These are phyloP conservation scores for Colletotrichum euphorbiae DNA, from an alignment of 2,329 filamentous ascomycete species.

Conservation along the genomic window DNA sequence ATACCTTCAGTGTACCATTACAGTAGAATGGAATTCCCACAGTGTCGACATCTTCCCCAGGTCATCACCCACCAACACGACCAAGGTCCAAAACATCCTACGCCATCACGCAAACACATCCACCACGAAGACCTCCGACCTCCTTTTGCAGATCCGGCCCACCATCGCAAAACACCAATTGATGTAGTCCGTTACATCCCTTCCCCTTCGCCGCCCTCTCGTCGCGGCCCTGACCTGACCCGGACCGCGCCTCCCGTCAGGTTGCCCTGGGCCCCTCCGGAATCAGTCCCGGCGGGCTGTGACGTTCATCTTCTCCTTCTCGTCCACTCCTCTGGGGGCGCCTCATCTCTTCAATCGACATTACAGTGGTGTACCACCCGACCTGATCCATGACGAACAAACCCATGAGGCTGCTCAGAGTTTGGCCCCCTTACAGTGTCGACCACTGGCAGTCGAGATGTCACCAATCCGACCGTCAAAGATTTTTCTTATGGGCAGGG, in stretches of 20 bases:
- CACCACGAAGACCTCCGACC: constrained; percentile 10
- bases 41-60: constrained; percentile 16
- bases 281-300: constrained; percentile 26
- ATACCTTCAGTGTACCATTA: too few species aligned
- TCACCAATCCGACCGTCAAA: neutral
- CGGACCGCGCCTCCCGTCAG: constrained; percentile 21
- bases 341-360: constrained; percentile 8
- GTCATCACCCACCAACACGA: constrained; percentile 17
- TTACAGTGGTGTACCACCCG: constrained; percentile 7
- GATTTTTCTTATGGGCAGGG: constrained; percentile 10
- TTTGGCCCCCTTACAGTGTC: constrained; percentile 23
- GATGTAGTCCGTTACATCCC: constrained; percentile 16
- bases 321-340: neutral
- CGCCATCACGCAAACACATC: constrained; percentile 10
- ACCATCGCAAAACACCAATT: constrained; percentile 29
- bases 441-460: neutral
- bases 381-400: neutral
- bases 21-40: too few species aligned
- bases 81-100: too few species aligned
- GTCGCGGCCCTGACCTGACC: neutral
- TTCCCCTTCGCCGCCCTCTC: neutral
- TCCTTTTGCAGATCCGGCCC: constrained; percentile 26
- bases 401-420: constrained; percentile 1
- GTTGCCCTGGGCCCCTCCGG: constrained; percentile 22
- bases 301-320: neutral